A percentile compares a stretch with the other conserved stretches of the same genome.
Evolutionary conservation across 2,329 filamentous ascomycete genomes (phyloP).

Genomic region (Colletotrichum sojae): DNA sequence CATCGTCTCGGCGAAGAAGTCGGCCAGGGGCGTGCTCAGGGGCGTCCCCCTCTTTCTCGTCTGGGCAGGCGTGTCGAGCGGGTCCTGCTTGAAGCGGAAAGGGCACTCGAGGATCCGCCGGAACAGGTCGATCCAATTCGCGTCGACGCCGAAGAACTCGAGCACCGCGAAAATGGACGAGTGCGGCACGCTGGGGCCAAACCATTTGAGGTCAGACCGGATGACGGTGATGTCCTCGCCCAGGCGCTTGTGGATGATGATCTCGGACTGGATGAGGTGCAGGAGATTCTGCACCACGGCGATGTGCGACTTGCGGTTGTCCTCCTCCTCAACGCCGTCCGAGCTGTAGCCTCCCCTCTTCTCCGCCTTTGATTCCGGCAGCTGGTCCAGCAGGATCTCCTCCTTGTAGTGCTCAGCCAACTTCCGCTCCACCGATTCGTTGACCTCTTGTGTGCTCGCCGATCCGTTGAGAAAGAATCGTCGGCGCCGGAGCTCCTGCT

Average conservation of each 20-base stretch:
- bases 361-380: slow-evolving; percentile 59
- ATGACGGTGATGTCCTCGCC: slow-evolving; percentile 66
- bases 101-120: slow-evolving; percentile 65
- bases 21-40: slow-evolving; percentile 68
- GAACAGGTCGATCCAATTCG: slow-evolving; percentile 70
- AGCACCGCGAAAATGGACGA: slow-evolving; percentile 67
- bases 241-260: slow-evolving; percentile 63
- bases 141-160: slow-evolving; percentile 67
- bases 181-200: slow-evolving; percentile 71
- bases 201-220: slow-evolving; percentile 71
- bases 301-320: slow-evolving; percentile 57
- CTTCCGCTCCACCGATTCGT: slow-evolving; percentile 49
- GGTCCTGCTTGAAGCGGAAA: slow-evolving; percentile 66
- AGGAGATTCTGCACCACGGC: slow-evolving; percentile 70
- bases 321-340: slow-evolving; percentile 50
- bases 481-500: slow-evolving; percentile 56
- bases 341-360: slow-evolving; percentile 53
- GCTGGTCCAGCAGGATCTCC: slow-evolving; percentile 69
- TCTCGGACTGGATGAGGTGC: slow-evolving; percentile 69
- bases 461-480: slow-evolving; percentile 57
- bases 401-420: slow-evolving; percentile 53
- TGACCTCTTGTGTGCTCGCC: neutral
- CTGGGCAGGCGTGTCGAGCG: slow-evolving; percentile 55
- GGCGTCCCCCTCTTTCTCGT: slow-evolving; percentile 68
- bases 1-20: slow-evolving; percentile 69